phyloP scores from a whole-genome alignment of 2,329 filamentous ascomycete species.

The Pestalotiopsis sp. region DNA sequence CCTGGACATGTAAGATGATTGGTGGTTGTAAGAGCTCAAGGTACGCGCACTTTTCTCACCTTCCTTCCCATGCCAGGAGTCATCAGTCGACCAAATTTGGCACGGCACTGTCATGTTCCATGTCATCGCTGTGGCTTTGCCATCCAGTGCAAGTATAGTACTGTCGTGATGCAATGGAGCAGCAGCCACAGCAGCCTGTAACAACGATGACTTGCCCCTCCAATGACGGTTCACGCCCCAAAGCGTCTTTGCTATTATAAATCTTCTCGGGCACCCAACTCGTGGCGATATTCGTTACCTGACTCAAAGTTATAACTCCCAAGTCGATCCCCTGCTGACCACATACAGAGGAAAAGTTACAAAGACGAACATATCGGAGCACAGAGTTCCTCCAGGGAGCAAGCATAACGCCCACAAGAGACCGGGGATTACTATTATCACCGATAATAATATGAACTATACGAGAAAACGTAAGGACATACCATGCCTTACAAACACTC shows the following conservation, averaged over 20 bases:
- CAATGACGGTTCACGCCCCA: background rate
- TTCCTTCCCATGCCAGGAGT: background rate
- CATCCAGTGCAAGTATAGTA: background rate
- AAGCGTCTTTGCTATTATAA: background rate
- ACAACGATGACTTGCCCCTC: background rate
- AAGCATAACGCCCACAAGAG: background rate
- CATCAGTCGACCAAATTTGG: background rate
- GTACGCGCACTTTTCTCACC: background rate
- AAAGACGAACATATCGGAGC: background rate
- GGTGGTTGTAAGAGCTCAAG: background rate
- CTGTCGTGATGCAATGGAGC: background rate
- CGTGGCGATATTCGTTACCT: background rate
- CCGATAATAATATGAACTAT: slow-evolving; percentile 9
- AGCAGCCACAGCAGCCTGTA: background rate
- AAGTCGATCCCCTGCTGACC: background rate
- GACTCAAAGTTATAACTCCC: background rate
- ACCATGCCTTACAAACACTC: background rate
- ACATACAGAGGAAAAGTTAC: background rate
- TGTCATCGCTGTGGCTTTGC: background rate
- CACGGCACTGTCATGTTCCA: background rate
- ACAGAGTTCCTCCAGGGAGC: background rate
- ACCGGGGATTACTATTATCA: background rate
- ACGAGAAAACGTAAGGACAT: slow-evolving; percentile 8
- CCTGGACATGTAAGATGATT: background rate
- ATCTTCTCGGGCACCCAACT: background rate